A percentile compares a stretch with the other conserved stretches of the same genome.
Evolutionary conservation across 192 early-diverging fungal genomes (phyloP).

Genomic region (Coemansia sp.): DNA sequence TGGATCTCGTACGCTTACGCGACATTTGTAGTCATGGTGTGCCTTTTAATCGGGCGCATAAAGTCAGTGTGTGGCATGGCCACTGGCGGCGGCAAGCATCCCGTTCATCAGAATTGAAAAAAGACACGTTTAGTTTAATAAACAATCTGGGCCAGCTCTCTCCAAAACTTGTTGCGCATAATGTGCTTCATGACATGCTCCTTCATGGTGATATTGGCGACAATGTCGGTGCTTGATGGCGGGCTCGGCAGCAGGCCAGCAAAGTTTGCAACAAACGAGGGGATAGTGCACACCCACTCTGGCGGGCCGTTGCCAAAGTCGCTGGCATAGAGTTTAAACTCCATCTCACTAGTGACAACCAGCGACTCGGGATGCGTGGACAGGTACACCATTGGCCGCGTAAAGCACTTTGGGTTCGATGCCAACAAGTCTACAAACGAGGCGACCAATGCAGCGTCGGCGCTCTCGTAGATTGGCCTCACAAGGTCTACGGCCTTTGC

Average conservation of each 20-base stretch:
- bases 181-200: constrained; percentile 31
- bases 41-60: constrained; percentile 3
- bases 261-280: constrained; percentile 50
- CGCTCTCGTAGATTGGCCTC: constrained; percentile 13
- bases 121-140: constrained; percentile 16
- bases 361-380: constrained; percentile 24
- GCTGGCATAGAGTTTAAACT: constrained; percentile 32
- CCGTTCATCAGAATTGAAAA: background rate
- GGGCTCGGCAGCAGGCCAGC: constrained; percentile 46
- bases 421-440: constrained; percentile 42
- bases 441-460: constrained; percentile 31
- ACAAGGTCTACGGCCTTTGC: constrained; percentile 9
- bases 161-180: constrained; percentile 32
- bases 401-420: constrained; percentile 29
- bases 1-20: background rate
- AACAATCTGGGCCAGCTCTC: constrained; percentile 29
- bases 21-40: background rate
- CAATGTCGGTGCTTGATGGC: constrained; percentile 28
- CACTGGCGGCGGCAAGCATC: constrained; percentile 8
- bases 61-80: background rate
- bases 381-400: constrained; percentile 36
- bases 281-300: constrained; percentile 43
- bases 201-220: constrained; percentile 44
- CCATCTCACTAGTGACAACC: constrained; percentile 37
- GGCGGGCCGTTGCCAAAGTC: constrained; percentile 45